Percentiles rank a stretch among this genome's conserved stretches.
Evolutionary conservation across 1,139 yeast species (phyloP).

Genomic region (Pichia sp.): DNA sequence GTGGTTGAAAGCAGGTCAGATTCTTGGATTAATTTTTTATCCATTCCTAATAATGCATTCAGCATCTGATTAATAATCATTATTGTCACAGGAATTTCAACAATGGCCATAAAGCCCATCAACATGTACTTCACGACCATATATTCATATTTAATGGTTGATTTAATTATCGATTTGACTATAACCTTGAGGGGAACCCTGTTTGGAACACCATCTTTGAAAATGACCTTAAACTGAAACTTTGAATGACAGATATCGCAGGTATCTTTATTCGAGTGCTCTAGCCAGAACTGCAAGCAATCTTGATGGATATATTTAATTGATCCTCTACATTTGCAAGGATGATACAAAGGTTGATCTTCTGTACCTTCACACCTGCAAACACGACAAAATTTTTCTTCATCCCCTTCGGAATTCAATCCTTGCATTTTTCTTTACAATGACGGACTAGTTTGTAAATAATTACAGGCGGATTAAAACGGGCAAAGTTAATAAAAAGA

Average conservation of each 20-base stretch:
- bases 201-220: slow-evolving; percentile 45
- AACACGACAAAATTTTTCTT: slow-evolving; percentile 58
- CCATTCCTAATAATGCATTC: neutral
- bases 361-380: slow-evolving; percentile 87
- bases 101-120: slow-evolving; percentile 1
- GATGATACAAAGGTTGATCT: slow-evolving; percentile 77
- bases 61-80: slow-evolving; percentile 5
- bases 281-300: slow-evolving; percentile 85
- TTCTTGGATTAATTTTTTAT: neutral
- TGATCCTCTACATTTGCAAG: slow-evolving; percentile 91
- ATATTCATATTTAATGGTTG: slow-evolving; percentile 10
- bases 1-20: neutral
- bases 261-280: slow-evolving; percentile 48
- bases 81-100: slow-evolving; percentile 10
- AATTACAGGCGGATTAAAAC: too few relatives aligned
- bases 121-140: slow-evolving; percentile 4
- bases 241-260: slow-evolving; percentile 89
- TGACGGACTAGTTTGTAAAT: too few relatives aligned
- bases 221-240: slow-evolving; percentile 65
- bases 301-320: slow-evolving; percentile 91
- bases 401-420: slow-evolving; percentile 27
- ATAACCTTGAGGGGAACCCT: slow-evolving; percentile 43
- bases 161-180: slow-evolving; percentile 30
- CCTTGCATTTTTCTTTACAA: too few relatives aligned
- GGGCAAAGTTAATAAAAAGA: too few relatives aligned